These are phyloP conservation scores for Hydrangea macrophylla DNA, from an alignment of 148 eudicot species.

Conservation along the genomic window DNA sequence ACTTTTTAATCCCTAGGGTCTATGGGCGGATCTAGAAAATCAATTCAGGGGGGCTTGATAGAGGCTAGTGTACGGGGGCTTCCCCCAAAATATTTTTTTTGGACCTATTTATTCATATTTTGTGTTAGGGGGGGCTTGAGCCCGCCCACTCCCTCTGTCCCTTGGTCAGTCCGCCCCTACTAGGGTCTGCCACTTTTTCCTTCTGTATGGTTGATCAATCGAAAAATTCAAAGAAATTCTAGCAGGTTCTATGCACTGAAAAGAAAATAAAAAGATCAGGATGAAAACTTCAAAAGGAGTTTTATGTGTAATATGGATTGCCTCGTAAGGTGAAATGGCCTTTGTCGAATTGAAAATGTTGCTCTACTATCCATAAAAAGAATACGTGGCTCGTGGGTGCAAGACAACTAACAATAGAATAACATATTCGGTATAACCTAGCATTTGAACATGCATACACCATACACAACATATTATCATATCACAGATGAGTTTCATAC, in stretches of 20 bases:
- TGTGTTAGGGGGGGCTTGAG: too few species aligned
- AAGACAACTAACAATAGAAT: background rate
- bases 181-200: background rate
- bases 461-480: background rate
- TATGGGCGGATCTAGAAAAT: too few species aligned
- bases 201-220: too few species aligned
- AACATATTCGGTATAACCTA: background rate
- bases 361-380: too few species aligned
- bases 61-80: too few species aligned
- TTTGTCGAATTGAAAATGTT: background rate
- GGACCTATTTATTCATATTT: too few species aligned
- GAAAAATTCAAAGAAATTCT: background rate
- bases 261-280: background rate
- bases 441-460: background rate
- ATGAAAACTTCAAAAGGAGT: background rate
- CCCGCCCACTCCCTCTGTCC: too few species aligned
- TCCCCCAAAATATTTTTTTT: too few species aligned
- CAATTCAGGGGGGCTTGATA: too few species aligned
- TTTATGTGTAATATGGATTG: too few species aligned
- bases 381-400: background rate
- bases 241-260: background rate
- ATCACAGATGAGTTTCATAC: conserved; percentile 38
- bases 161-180: background rate
- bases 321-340: background rate
- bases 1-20: too few species aligned